These are phyloP conservation scores for Podaxis mareebaensis DNA, from an alignment of 768 basidiomycete species.

Conservation along the genomic window DNA sequence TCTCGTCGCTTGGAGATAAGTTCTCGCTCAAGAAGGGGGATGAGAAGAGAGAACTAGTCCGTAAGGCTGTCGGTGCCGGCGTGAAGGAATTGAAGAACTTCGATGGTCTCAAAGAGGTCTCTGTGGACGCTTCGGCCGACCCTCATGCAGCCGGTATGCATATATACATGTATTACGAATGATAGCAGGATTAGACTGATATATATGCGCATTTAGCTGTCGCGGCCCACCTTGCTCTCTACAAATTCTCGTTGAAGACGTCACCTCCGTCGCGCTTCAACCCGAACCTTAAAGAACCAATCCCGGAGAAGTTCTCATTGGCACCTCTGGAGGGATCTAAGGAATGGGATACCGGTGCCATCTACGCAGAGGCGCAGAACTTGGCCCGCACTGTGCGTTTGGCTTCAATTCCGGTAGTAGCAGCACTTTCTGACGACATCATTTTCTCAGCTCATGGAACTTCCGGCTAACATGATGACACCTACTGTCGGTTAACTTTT, in stretches of 20 bases:
- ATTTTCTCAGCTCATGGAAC: slow-evolving; percentile 68
- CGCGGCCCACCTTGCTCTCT: slow-evolving; percentile 72
- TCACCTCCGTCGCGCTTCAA: slow-evolving; percentile 65
- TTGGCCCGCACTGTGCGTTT: slow-evolving; percentile 67
- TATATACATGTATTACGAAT: slow-evolving; percentile 20
- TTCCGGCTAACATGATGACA: slow-evolving; percentile 85
- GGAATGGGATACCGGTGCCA: slow-evolving; percentile 72
- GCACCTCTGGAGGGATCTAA: slow-evolving; percentile 45
- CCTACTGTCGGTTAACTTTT: slow-evolving; percentile 56
- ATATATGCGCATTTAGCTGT: slow-evolving; percentile 50
- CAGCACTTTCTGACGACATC: background rate
- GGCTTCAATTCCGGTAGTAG: background rate
- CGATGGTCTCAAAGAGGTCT: slow-evolving; percentile 62
- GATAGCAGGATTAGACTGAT: background rate
- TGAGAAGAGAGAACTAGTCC: slow-evolving; percentile 62
- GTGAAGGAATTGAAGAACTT: slow-evolving; percentile 67
- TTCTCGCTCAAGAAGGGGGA: slow-evolving; percentile 46
- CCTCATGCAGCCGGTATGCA: slow-evolving; percentile 75
- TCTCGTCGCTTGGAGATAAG: slow-evolving; percentile 60
- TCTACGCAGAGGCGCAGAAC: slow-evolving; percentile 80
- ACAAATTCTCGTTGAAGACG: slow-evolving; percentile 81
- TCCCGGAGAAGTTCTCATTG: slow-evolving; percentile 51
- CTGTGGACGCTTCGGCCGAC: slow-evolving; percentile 64
- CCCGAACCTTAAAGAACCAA: slow-evolving; percentile 52
- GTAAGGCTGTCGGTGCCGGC: slow-evolving; percentile 71